phyloP scores from a whole-genome alignment of 2,329 filamentous ascomycete genomes.

The Botrytis porri region DNA sequence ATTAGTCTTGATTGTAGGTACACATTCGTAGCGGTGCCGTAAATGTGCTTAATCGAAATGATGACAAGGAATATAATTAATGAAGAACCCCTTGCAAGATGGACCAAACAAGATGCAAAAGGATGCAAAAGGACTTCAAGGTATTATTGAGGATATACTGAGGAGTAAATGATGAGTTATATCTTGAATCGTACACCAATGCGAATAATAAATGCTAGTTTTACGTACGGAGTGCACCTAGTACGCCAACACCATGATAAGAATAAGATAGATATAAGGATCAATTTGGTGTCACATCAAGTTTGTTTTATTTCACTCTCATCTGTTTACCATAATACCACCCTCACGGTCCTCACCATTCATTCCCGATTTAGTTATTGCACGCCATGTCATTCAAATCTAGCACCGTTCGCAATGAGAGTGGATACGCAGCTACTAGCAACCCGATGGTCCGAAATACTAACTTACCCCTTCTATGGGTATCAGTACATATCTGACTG shows the following conservation, averaged over 20 bases:
- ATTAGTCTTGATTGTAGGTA: background rate
- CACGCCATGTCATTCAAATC: background rate
- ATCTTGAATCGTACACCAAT: background rate
- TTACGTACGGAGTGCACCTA: background rate
- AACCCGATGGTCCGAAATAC: background rate
- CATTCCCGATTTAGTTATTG: background rate
- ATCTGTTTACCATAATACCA: background rate
- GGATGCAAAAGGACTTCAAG: background rate
- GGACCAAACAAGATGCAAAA: background rate
- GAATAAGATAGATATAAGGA: background rate
- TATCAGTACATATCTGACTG: background rate
- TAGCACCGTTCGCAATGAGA: background rate
- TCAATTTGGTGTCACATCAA: background rate
- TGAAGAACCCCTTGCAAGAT: conserved; percentile 6
- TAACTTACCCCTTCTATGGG: background rate
- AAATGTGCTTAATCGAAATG: conserved; percentile 10
- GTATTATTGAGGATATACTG: background rate
- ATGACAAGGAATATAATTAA: conserved; percentile 12
- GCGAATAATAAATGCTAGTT: background rate
- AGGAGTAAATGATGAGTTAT: background rate
- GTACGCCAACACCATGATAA: too few relatives aligned
- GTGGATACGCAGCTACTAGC: background rate
- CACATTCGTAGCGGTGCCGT: background rate
- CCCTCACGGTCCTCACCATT: background rate
- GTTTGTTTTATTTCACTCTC: background rate